Evolutionary conservation across 345 rosid species (phyloP).

Genomic region (Populus pruinosa): DNA sequence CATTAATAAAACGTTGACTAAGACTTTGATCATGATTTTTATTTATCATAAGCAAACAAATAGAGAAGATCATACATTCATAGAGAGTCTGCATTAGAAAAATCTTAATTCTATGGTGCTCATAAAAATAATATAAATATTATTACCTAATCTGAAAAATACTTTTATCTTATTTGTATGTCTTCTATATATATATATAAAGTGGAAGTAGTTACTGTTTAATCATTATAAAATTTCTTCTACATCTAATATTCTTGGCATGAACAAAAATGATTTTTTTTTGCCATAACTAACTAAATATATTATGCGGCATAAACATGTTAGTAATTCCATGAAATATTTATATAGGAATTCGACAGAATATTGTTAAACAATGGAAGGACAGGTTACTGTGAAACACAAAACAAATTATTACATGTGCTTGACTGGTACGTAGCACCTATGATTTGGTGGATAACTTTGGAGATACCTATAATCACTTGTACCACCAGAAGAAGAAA

Average conservation of each 20-base stretch:
- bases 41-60: no score
- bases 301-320: not conserved
- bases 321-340: not conserved
- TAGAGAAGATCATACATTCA: not conserved
- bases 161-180: no score
- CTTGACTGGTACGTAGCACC: not conserved
- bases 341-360: not conserved
- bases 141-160: no score
- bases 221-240: no score
- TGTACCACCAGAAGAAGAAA: not conserved
- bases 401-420: not conserved
- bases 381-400: no score
- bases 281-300: not conserved
- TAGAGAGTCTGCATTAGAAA: not conserved
- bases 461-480: not conserved
- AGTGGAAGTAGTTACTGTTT: no score
- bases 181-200: no score
- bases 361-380: not conserved
- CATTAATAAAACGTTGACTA: not conserved
- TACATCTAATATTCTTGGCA: no score
- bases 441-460: not conserved
- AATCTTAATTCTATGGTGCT: no score
- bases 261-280: no score
- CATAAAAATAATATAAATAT: no score
- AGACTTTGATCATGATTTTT: not conserved